Evolutionary conservation across 208 protist species (phyloP).

Genomic region (Crithidia fasciculata): DNA sequence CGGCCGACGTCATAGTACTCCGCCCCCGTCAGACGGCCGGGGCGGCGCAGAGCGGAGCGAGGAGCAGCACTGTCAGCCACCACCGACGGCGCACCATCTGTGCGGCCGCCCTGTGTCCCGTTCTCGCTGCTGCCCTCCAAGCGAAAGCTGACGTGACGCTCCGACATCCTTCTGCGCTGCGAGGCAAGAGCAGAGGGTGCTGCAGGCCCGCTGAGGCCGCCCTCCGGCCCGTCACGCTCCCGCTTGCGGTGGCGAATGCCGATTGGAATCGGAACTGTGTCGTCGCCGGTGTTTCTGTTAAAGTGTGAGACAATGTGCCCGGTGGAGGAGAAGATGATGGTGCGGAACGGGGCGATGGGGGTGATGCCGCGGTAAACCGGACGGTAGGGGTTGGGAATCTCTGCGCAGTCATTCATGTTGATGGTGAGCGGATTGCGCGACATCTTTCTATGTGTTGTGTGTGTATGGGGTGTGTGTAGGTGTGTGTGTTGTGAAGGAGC

Average conservation of each 20-base stretch:
- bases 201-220: too few relatives aligned
- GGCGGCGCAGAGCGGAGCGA: background rate
- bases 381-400: conserved; percentile 6
- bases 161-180: conserved; percentile 17
- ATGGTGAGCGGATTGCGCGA: conserved; percentile 25
- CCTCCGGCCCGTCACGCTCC: conserved; percentile 3
- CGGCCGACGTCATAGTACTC: conserved; percentile 10
- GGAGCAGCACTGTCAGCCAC: background rate
- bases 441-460: conserved; percentile 3
- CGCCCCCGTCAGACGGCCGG: conserved; percentile 15
- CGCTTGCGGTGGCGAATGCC: conserved; percentile 16
- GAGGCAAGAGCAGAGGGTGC: background rate
- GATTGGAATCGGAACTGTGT: conserved; percentile 2
- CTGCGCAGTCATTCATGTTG: conserved; percentile 23
- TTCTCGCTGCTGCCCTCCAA: too few relatives aligned
- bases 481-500: background rate
- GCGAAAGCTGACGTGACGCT: background rate
- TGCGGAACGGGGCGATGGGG: conserved; percentile 9
- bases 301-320: too few relatives aligned
- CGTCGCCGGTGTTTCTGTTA: background rate
- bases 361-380: conserved; percentile 17
- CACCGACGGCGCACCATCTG: background rate
- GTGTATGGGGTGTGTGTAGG: background rate
- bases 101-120: background rate
- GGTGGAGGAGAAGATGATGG: too few relatives aligned